phyloP scores from a whole-genome alignment of 768 basidiomycete species.

The Collybia sp. region DNA sequence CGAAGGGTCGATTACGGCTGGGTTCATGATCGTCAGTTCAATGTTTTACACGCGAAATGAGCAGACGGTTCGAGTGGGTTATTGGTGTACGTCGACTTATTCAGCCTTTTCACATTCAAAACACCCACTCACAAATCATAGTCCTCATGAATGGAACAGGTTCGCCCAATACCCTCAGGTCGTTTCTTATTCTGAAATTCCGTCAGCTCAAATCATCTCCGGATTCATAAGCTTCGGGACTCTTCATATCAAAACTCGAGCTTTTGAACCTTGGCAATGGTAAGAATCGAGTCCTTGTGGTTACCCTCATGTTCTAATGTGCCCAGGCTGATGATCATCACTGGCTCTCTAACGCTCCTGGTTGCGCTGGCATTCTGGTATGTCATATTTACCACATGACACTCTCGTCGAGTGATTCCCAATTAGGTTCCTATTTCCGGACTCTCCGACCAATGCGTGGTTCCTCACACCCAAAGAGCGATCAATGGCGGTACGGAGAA shows the following conservation, averaged over 20 bases:
- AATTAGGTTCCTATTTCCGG: constrained; percentile 50
- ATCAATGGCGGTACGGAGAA: constrained; percentile 42
- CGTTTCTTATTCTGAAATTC: background rate
- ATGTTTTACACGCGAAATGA: constrained; percentile 79
- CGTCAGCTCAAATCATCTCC: constrained; percentile 62
- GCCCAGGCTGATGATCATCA: constrained; percentile 64
- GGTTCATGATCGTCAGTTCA: constrained; percentile 70
- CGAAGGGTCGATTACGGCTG: constrained; percentile 69
- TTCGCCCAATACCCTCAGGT: constrained; percentile 10
- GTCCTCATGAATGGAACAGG: constrained; percentile 77
- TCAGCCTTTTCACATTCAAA: background rate
- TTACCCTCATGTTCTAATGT: background rate
- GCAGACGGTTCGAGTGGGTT: constrained; percentile 65
- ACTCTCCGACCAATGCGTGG: constrained; percentile 58
- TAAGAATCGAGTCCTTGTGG: constrained; percentile 7
- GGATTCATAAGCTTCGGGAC: constrained; percentile 67
- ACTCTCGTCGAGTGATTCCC: background rate
- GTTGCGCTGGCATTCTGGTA: constrained; percentile 55
- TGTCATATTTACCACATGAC: background rate
- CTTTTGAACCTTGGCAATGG: constrained; percentile 77
- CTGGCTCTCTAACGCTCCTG: constrained; percentile 53
- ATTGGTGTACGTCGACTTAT: constrained; percentile 59
- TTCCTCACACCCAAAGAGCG: constrained; percentile 52
- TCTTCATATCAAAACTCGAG: constrained; percentile 51
- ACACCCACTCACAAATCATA: constrained; percentile 14